Conservation (phyloP, 2,329 filamentous ascomycete species). For the Neocucurbitaria cava region DNA sequence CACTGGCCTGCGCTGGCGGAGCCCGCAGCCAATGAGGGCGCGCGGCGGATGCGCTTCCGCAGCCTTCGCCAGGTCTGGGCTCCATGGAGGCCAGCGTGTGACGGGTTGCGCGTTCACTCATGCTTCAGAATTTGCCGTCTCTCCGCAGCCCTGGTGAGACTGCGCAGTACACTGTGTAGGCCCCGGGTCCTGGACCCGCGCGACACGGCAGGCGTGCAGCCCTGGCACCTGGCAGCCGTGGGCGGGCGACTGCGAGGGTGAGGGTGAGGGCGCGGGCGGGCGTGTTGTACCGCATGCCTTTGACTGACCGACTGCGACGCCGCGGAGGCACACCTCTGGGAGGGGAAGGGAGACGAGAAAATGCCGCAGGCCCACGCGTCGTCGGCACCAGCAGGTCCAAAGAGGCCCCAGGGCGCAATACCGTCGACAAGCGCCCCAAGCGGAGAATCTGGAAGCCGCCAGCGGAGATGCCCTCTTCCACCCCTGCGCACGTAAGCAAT, state of each 20-base stretch:
- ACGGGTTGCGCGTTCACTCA: neutral
- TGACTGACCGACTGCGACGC: neutral
- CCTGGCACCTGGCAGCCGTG: neutral
- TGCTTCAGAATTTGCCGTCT: constrained; percentile 9
- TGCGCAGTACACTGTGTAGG: too few species aligned
- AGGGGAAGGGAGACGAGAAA: constrained; percentile 12
- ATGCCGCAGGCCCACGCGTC: constrained; percentile 23
- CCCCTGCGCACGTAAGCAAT: constrained; percentile 4
- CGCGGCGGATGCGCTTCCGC: neutral
- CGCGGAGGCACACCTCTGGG: neutral
- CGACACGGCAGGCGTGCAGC: neutral
- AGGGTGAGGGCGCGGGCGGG: neutral
- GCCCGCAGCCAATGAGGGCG: constrained; percentile 29
- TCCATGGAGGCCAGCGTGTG: neutral
- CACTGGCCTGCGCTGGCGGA: constrained; percentile 4
- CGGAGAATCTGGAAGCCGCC: constrained; percentile 12
- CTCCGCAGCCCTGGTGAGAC: constrained; percentile 4
- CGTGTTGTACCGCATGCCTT: neutral
- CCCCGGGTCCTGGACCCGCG: neutral
- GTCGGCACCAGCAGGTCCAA: neutral
- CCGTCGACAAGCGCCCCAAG: neutral
- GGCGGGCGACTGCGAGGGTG: neutral
- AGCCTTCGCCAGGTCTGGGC: neutral
- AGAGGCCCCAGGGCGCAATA: too few species aligned
- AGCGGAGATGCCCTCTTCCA: constrained; percentile 14